Evolutionary conservation across 257 asterid genomes (phyloP), one percentile per base, ranked within the genome.

Genomic region (Gynochthodes officinalis): DNA sequence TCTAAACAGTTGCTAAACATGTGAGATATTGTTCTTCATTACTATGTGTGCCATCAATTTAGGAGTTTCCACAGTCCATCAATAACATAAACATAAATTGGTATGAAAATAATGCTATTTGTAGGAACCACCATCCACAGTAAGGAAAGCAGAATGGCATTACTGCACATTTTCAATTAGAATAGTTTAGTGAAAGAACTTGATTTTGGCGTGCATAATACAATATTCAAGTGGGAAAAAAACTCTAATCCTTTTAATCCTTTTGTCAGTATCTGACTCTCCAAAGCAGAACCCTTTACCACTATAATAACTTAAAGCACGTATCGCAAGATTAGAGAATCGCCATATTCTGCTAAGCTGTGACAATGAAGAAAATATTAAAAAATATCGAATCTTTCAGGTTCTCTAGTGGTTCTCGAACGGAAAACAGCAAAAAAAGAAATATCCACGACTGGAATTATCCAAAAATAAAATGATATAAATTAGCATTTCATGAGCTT

Each of bases 301-400:
- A 64, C 18, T 37, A 23, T 6, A 46, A 46, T 46, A 46, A 15
- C 52, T 11, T n/a, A n/a, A 40, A 64, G n/a, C 35, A 64, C 40
- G 16, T 35, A 49, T 32, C 25, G 33, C 63, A 48, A 46, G 37
- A 8, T 46, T 25, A 72, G 10, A 63, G 39, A 61, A 12, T 15
- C 60, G n/a, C 19, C 18, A 32, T 28, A 46, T 4, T 11, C 57
- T 35, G 37, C 15, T 6, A 4, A 32, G 7, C 57, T 16, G 48
- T 40, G 35, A 50, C 21, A 64, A 63, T 19, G 16, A 42, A 52
- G 63, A 75, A 11, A 23, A n/a, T 3, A 43, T 40, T 18, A 64
- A 28, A 11, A 66, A 74, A 66, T 43, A 67, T 44, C 28, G 39
- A 40, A 57, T 67, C 63, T 67, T 75, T 46, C 23, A 32, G 0